phyloP scores from a whole-genome alignment of 2,329 filamentous ascomycete species.

The Hymenoscyphus fraxineus region DNA sequence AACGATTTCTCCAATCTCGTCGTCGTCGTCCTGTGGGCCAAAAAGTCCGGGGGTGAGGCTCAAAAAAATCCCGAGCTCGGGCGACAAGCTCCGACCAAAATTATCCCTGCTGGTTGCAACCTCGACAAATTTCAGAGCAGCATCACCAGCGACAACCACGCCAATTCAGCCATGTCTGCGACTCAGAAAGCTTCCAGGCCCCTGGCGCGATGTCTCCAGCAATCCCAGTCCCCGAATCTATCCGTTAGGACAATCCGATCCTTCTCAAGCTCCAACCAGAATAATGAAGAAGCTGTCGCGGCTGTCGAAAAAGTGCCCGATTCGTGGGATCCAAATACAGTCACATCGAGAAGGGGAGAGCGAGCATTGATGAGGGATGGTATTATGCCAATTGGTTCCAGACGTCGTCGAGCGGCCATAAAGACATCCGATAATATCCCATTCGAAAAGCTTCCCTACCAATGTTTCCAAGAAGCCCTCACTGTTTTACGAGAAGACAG shows the following conservation, averaged over 20 bases:
- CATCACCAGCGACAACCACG: constrained; percentile 19
- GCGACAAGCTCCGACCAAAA: constrained; percentile 17
- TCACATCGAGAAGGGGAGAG: constrained; percentile 61
- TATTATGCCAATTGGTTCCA: constrained; percentile 73
- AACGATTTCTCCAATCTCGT: constrained; percentile 12
- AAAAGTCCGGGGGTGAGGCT: constrained; percentile 13
- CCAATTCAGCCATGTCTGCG: constrained; percentile 48
- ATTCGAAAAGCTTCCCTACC: constrained; percentile 92
- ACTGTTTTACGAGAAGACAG: constrained; percentile 78
- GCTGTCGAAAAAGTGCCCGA: constrained; percentile 37
- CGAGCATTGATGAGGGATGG: constrained; percentile 64
- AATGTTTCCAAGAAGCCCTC: constrained; percentile 95
- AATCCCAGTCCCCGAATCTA: constrained; percentile 31
- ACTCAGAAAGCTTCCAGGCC: constrained; percentile 57
- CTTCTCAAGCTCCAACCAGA: constrained; percentile 37
- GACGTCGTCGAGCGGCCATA: constrained; percentile 74
- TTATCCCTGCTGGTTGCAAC: constrained; percentile 7
- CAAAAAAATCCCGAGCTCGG: constrained; percentile 18
- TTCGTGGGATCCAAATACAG: constrained; percentile 65
- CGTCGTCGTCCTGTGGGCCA: constrained; percentile 10
- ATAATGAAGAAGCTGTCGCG: constrained; percentile 34
- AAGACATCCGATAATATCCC: constrained; percentile 63
- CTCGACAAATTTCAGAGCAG: constrained; percentile 27
- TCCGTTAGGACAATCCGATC: constrained; percentile 28
- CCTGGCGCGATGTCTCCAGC: constrained; percentile 51